Conservation (phyloP, 1,284 basidiomycete species). For the Rhodotorula sp. region DNA sequence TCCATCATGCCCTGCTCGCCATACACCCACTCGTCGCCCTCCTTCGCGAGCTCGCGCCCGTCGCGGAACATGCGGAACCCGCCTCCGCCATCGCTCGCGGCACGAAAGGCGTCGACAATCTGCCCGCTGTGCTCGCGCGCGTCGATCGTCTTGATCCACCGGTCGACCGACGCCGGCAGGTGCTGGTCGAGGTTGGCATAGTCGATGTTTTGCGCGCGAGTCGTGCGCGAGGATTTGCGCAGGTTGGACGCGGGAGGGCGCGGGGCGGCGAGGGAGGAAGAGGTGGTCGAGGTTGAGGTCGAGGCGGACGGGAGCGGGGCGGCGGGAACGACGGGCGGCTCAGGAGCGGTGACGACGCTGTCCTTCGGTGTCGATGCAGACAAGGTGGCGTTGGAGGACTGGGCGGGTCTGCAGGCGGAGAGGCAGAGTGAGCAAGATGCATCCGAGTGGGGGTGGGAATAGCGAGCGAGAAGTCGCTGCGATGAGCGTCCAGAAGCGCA, state of each 20-base stretch:
- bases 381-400: too few relatives aligned
- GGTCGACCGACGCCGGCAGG: conserved; percentile 59
- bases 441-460: too few relatives aligned
- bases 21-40: conserved; percentile 65
- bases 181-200: conserved; percentile 67
- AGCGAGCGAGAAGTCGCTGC: too few relatives aligned
- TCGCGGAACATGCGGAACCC: conserved; percentile 65
- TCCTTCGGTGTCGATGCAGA: neutral
- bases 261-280: neutral
- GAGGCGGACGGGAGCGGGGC: too few relatives aligned
- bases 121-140: conserved; percentile 53
- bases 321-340: neutral
- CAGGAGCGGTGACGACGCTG: neutral
- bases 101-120: conserved; percentile 55
- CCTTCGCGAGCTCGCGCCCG: conserved; percentile 60
- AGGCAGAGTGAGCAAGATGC: too few relatives aligned
- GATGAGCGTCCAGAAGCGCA: too few relatives aligned
- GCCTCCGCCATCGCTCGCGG: neutral
- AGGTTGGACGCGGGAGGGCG: neutral
- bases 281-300: neutral
- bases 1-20: conserved; percentile 68
- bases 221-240: conserved; percentile 31
- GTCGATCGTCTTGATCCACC: conserved; percentile 68
- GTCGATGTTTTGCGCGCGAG: conserved; percentile 59
- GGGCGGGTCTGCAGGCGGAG: too few relatives aligned